Percentiles rank a stretch among this genome's conserved stretches.
Conservation (phyloP, 768 basidiomycete genomes). For the Cytidiella melzeri region DNA sequence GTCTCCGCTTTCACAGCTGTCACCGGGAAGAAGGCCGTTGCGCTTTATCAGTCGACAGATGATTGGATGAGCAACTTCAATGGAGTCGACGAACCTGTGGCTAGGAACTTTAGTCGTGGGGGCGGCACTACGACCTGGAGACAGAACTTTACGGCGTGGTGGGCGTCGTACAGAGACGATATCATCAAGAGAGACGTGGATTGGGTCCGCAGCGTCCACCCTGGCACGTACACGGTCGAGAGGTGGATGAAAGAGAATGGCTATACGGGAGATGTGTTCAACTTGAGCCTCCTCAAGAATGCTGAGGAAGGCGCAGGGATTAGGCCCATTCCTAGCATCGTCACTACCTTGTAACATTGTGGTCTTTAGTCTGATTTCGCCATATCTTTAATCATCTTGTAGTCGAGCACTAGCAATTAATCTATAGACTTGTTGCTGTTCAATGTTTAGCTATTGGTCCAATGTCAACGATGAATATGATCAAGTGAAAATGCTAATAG, state of each 20-base stretch:
- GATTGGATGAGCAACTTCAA: slow-evolving; percentile 14
- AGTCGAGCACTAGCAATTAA: too few relatives aligned
- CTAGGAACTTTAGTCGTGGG: too few relatives aligned
- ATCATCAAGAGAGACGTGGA: slow-evolving; percentile 36
- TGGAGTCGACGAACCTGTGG: slow-evolving; percentile 19
- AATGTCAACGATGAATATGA: too few relatives aligned
- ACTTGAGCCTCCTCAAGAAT: slow-evolving; percentile 13
- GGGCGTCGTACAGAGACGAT: slow-evolving; percentile 36
- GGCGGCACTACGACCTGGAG: too few relatives aligned
- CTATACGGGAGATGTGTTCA: slow-evolving; percentile 19
- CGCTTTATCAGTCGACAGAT: slow-evolving; percentile 15
- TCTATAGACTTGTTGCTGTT: too few relatives aligned
- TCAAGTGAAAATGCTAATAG: too few relatives aligned
- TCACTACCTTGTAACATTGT: too few relatives aligned
- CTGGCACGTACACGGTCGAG: slow-evolving; percentile 29
- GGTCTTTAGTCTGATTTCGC: too few relatives aligned
- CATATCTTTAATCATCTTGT: too few relatives aligned
- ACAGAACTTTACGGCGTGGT: slow-evolving; percentile 39
- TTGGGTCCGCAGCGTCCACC: slow-evolving; percentile 36
- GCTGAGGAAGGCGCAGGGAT: slow-evolving; percentile 12
- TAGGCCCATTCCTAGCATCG: too few relatives aligned
- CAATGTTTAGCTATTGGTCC: too few relatives aligned
- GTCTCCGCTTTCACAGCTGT: slow-evolving; percentile 22
- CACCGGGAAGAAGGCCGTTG: slow-evolving; percentile 20
- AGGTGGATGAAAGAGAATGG: slow-evolving; percentile 34